Percentiles rank a stretch among this genome's conserved stretches.
phyloP scores from a whole-genome alignment of 768 basidiomycete genomes.

The Goffeauzyma gilvescens region DNA sequence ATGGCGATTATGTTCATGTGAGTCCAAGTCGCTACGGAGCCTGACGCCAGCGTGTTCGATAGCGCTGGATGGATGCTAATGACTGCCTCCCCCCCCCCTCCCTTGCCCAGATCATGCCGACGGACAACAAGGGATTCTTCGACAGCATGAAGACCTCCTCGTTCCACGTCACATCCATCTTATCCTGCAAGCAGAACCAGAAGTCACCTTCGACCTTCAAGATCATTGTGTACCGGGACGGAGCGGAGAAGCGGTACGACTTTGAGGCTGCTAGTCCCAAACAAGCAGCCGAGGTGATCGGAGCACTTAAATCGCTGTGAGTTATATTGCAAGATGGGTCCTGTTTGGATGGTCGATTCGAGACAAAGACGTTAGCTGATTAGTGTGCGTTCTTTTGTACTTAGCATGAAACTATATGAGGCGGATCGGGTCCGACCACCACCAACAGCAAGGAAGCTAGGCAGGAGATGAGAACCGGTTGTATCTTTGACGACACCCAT shows the following conservation, averaged over 20 bases:
- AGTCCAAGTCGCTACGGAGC: slow-evolving; percentile 1
- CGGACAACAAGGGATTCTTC: slow-evolving; percentile 60
- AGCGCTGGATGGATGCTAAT: background rate
- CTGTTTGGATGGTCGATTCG: background rate
- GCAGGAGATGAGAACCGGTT: background rate
- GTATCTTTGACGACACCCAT: too few relatives aligned
- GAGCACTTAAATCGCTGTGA: slow-evolving; percentile 1
- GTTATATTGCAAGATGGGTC: background rate
- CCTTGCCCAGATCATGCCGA: slow-evolving; percentile 58
- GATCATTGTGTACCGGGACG: slow-evolving; percentile 54
- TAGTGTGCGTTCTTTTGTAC: background rate
- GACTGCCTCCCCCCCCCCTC: background rate
- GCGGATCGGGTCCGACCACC: background rate
- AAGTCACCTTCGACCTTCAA: slow-evolving; percentile 60
- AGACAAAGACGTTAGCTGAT: background rate
- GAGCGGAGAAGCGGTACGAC: slow-evolving; percentile 73
- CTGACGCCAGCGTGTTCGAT: background rate
- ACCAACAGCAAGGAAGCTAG: background rate
- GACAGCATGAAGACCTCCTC: slow-evolving; percentile 79
- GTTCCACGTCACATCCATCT: slow-evolving; percentile 74
- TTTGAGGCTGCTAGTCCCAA: slow-evolving; percentile 83
- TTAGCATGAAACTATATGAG: slow-evolving; percentile 8
- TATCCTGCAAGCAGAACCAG: slow-evolving; percentile 60
- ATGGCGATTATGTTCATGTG: slow-evolving; percentile 83
- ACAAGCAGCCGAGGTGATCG: slow-evolving; percentile 32